A percentile compares a stretch with the other conserved stretches of the same genome.
Evolutionary conservation across 116 monocot genomes (phyloP).

Genomic region (Posidonia oceanica): DNA sequence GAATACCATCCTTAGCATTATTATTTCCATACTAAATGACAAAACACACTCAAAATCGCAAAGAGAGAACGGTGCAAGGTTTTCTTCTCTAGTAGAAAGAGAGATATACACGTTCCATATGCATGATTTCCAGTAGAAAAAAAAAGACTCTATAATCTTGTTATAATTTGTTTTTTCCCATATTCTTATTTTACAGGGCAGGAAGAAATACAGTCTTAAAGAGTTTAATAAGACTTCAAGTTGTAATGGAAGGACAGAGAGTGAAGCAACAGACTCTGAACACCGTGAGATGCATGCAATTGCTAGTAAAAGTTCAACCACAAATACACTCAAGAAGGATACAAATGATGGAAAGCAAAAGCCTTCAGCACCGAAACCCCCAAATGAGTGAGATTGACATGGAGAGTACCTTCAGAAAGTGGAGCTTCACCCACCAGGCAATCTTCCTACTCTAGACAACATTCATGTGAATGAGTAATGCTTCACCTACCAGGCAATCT

Average conservation of each 20-base stretch:
- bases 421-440: slow-evolving; percentile 39
- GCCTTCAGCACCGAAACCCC: slow-evolving; percentile 9
- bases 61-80: background rate
- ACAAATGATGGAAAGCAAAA: slow-evolving; percentile 54
- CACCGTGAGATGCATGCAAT: slow-evolving; percentile 58
- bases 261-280: slow-evolving; percentile 64
- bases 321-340: slow-evolving; percentile 48
- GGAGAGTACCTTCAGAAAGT: slow-evolving; percentile 29
- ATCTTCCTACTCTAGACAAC: background rate
- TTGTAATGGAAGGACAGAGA: slow-evolving; percentile 45
- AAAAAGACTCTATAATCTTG: no score
- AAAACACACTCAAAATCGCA: background rate
- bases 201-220: slow-evolving; percentile 54
- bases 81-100: background rate
- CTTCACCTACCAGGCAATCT: no score
- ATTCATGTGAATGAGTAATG: no score
- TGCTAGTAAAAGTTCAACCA: slow-evolving; percentile 57
- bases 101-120: no score
- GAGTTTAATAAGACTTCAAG: slow-evolving; percentile 61
- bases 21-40: no score
- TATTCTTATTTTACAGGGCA: slow-evolving; percentile 31
- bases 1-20: no score
- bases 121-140: background rate
- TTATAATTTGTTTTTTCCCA: background rate
- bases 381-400: slow-evolving; percentile 26